Percentiles rank a stretch among this genome's conserved stretches.
Evolutionary conservation across 2,329 filamentous ascomycete genomes (phyloP).

Genomic region (Diaporthe australafricana): DNA sequence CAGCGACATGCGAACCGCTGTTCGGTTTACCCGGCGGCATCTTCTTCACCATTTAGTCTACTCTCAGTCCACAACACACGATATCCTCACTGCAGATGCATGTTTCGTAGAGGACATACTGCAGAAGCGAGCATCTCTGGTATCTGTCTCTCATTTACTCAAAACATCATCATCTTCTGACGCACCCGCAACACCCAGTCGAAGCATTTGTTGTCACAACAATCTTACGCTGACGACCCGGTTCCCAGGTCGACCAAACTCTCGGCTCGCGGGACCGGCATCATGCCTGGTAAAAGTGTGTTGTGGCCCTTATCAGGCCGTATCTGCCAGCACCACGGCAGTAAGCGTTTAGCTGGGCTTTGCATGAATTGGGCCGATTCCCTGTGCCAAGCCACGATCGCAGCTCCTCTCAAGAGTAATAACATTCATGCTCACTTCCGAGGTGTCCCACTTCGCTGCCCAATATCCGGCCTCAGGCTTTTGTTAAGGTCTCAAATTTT

Average conservation of each 20-base stretch:
- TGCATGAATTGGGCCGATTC: constrained; percentile 26
- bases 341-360: neutral
- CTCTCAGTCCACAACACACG: neutral
- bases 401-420: neutral
- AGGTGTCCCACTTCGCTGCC: constrained; percentile 25
- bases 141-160: too few species aligned
- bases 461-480: constrained; percentile 18
- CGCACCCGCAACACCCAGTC: neutral
- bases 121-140: too few species aligned
- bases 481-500: neutral
- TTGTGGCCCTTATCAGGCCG: constrained; percentile 10
- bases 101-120: neutral
- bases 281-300: constrained; percentile 11
- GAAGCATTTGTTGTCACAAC: constrained; percentile 11
- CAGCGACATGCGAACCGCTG: neutral
- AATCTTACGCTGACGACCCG: constrained; percentile 10
- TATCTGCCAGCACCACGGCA: neutral
- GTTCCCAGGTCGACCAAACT: constrained; percentile 29
- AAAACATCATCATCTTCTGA: neutral
- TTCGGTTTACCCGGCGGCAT: neutral
- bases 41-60: neutral
- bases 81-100: neutral
- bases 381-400: constrained; percentile 15
- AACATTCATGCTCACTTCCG: constrained; percentile 28
- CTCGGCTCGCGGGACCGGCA: neutral